A percentile compares a stretch with the other conserved stretches of the same genome.
These are phyloP conservation scores for Sherardia arvensis DNA, from an alignment of 257 asterid genomes.

Conservation along the genomic window DNA sequence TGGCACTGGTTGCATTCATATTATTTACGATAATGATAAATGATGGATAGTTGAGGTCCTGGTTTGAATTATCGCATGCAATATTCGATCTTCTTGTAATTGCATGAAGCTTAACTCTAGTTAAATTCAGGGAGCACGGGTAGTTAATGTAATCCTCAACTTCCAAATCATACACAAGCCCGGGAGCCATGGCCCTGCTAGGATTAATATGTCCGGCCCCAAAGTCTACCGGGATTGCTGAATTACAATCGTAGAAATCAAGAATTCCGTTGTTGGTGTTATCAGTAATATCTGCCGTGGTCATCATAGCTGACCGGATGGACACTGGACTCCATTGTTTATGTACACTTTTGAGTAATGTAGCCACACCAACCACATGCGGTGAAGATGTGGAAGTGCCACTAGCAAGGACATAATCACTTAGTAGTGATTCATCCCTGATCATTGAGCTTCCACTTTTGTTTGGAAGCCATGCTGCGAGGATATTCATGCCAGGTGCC, in stretches of 20 bases:
- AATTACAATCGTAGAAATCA: not conserved
- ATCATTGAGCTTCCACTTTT: not conserved
- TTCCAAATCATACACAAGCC: conserved; percentile 7
- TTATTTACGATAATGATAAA: conserved; percentile 12
- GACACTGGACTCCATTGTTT: conserved; percentile 13
- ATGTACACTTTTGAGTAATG: conserved; percentile 13
- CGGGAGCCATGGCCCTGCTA: conserved; percentile 8
- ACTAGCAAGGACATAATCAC: not conserved
- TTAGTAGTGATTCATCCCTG: conserved; percentile 3
- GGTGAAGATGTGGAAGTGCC: conserved; percentile 15
- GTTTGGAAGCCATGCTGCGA: conserved; percentile 9
- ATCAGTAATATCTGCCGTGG: conserved; percentile 8
- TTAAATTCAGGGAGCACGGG: conserved; percentile 7
- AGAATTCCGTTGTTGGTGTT: conserved; percentile 2
- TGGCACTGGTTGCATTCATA: conserved; percentile 9
- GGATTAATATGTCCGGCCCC: conserved; percentile 17
- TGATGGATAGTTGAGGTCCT: conserved; percentile 15
- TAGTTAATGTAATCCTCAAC: conserved; percentile 4
- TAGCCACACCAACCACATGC: conserved; percentile 8
- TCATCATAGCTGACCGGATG: conserved; percentile 14
- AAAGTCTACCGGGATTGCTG: conserved; percentile 12
- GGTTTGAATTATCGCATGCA: conserved; percentile 5
- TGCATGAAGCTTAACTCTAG: not conserved
- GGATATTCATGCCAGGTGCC: conserved; percentile 6
- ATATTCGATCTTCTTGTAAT: conserved; percentile 9